These are phyloP conservation scores for Venturia nashicola DNA, from an alignment of 2,329 filamentous ascomycete genomes.

Conservation along the genomic window DNA sequence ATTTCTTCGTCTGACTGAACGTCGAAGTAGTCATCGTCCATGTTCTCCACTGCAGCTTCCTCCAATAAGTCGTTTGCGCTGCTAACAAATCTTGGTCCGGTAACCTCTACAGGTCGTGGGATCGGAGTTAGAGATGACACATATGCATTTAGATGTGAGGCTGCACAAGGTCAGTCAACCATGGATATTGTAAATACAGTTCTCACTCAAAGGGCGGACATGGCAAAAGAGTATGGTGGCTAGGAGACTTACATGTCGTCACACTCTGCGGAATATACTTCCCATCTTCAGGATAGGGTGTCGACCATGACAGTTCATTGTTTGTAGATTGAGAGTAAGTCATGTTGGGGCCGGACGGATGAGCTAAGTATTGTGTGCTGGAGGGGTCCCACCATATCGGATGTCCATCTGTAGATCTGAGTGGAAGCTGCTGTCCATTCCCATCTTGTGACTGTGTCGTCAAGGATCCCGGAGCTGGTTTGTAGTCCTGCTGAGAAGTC, in stretches of 20 bases:
- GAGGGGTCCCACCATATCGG: neutral
- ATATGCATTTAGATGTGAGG: neutral
- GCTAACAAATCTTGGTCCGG: slow-evolving; percentile 6
- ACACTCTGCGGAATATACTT: neutral
- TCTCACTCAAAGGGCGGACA: neutral
- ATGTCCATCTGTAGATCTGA: neutral
- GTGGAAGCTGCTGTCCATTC: neutral
- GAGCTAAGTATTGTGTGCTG: neutral
- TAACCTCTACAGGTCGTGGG: slow-evolving; percentile 4
- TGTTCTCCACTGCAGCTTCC: slow-evolving; percentile 29
- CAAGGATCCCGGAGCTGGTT: neutral
- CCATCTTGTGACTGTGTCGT: slow-evolving; percentile 1
- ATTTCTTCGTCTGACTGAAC: slow-evolving; percentile 36
- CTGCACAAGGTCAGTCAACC: neutral
- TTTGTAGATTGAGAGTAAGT: neutral
- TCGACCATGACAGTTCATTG: neutral
- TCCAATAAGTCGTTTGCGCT: slow-evolving; percentile 20
- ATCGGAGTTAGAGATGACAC: neutral
- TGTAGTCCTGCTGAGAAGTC: neutral
- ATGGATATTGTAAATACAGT: neutral
- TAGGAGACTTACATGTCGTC: neutral
- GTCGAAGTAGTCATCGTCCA: slow-evolving; percentile 39
- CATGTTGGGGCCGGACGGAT: neutral
- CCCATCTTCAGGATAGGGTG: neutral
- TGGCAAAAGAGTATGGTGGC: neutral